Evolutionary conservation across 192 early-diverging fungal species (phyloP), one percentile per base, ranked within the genome.

Genomic region (Entomortierella beljakovae): DNA sequence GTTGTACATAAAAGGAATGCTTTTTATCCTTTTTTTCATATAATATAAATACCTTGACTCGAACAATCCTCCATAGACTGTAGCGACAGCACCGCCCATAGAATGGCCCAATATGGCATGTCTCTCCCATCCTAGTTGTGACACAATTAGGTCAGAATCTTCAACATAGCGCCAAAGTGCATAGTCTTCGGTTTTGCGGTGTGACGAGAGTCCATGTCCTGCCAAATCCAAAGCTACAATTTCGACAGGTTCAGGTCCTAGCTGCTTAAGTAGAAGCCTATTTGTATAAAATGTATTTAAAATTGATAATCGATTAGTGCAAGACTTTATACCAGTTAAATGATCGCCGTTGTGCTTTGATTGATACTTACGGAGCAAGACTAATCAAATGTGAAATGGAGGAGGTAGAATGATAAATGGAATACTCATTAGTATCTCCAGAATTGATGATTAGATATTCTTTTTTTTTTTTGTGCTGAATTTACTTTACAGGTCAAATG

Each of bases 41-140:
- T 6, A 40, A 40, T 13, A 6, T 9, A 13, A 40, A 15, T 63
- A 76, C 72, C 65, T 57, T 22, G 66, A 65, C 13, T 29, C 31
- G 31, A 42, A 70, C 7, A 79, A 32, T 18, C 75, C 75, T 13
- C 67, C 29, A 28, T 79, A 79, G 25, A 70, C 8, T 13, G 67
- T 46, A 8, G 67, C 16, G 18, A 50, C 53, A 37, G 67, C 75
- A n/a, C 75, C 75, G 6, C 75, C 75, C 75, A 79, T 79, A 6
- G 67, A 70, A n/a, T 79, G 75, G 3, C 75, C 75, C 20, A 79
- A 58, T 22, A 79, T 38, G 20, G 67, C 75, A 49, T 79, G 75
- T n/a, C 42, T 33, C 10, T 69, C 18, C 75, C 75, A 79, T 28
- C 75, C 75, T 9, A 79, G 33, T 7, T 60, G 67, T 10, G 64